Percentiles rank a stretch among this genome's conserved stretches.
phyloP scores from a whole-genome alignment of 225 moss, liverwort and hornwort genomes.

The Sphagnum tenellum region DNA sequence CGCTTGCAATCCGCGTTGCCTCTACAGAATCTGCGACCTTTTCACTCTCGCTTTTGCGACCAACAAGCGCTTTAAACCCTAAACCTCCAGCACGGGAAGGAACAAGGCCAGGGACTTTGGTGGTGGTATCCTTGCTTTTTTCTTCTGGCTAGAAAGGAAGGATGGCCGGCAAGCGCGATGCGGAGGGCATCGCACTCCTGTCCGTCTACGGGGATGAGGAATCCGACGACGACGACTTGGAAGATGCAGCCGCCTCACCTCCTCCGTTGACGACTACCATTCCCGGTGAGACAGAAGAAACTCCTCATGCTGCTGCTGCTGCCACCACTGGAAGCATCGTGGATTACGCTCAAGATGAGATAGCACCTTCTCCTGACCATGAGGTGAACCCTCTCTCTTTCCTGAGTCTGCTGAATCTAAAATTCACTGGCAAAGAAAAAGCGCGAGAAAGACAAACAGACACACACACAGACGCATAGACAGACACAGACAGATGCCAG shows the following conservation, averaged over 20 bases:
- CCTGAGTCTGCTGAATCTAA: too few relatives aligned
- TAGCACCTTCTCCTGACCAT: constrained; percentile 24
- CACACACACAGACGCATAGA: too few relatives aligned
- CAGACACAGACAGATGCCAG: too few relatives aligned
- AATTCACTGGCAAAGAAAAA: too few relatives aligned
- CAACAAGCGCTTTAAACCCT: too few relatives aligned
- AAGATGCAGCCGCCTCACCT: constrained; percentile 22
- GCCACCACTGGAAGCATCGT: constrained; percentile 38
- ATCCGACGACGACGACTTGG: constrained; percentile 28
- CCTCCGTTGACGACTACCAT: neutral
- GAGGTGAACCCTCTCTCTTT: constrained; percentile 7
- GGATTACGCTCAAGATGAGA: constrained; percentile 76
- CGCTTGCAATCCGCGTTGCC: too few relatives aligned
- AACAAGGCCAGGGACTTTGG: too few relatives aligned
- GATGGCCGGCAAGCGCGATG: constrained; percentile 54
- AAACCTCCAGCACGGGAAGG: too few relatives aligned
- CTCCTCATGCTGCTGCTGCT: constrained; percentile 8
- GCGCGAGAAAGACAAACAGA: too few relatives aligned
- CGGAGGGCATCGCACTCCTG: constrained; percentile 90
- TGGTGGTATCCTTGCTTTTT: too few relatives aligned
- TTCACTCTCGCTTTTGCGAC: too few relatives aligned
- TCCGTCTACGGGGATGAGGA: constrained; percentile 73
- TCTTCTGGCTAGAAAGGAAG: neutral
- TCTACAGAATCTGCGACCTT: too few relatives aligned
- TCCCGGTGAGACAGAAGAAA: neutral